phyloP scores from a whole-genome alignment of 129 eudicot species.

The Centaurea solstitialis region DNA sequence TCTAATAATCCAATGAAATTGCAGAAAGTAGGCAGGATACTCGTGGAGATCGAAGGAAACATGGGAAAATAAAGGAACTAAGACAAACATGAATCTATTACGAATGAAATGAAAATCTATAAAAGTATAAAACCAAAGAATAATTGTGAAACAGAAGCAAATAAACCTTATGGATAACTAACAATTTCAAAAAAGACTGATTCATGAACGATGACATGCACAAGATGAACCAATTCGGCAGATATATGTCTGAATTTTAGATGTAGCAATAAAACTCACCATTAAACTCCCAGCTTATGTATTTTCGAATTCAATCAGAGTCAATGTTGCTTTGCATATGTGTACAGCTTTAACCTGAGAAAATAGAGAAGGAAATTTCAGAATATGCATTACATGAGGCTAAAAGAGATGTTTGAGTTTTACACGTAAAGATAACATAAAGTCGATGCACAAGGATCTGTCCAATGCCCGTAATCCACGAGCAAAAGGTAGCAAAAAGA shows the following conservation, averaged over 20 bases:
- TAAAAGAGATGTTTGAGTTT: not conserved
- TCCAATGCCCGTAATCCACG: not conserved
- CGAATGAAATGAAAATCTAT: not conserved
- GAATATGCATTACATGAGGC: not conserved
- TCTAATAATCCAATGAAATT: too few relatives aligned
- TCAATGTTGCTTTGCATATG: constrained; percentile 74
- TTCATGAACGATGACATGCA: too few relatives aligned
- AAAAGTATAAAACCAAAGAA: not conserved
- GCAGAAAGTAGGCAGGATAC: too few relatives aligned
- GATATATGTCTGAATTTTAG: too few relatives aligned
- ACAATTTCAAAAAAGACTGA: not conserved
- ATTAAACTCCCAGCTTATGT: constrained; percentile 70
- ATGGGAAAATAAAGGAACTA: too few relatives aligned
- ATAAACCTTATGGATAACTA: not conserved
- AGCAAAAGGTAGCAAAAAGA: not conserved
- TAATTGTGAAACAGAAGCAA: not conserved
- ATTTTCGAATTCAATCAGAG: constrained; percentile 76
- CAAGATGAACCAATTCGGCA: too few relatives aligned
- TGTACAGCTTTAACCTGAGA: constrained; percentile 69
- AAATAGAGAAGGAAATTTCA: not conserved
- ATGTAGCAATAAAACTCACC: constrained; percentile 50
- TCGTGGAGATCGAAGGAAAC: too few relatives aligned
- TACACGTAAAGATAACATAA: constrained; percentile 1
- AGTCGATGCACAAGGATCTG: not conserved
- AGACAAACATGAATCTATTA: not conserved